A percentile compares a stretch with the other conserved stretches of the same genome.
These are phyloP conservation scores for Alternaria infectoria DNA, from an alignment of 2,329 filamentous ascomycete species.

Conservation along the genomic window DNA sequence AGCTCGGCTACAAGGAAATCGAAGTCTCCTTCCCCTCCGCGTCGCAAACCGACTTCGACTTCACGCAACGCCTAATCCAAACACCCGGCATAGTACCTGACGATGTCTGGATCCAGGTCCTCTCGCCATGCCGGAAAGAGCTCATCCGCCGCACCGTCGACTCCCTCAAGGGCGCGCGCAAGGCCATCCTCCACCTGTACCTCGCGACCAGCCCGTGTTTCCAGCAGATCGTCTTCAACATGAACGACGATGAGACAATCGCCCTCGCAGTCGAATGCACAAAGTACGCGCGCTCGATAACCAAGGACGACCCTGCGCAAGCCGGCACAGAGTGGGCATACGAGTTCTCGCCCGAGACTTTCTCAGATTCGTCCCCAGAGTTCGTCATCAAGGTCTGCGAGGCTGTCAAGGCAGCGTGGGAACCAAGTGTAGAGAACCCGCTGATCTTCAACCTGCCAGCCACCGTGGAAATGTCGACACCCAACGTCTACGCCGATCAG, in stretches of 20 bases:
- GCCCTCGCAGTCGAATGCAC: conserved; percentile 85
- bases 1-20: conserved; percentile 96
- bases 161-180: conserved; percentile 85
- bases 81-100: conserved; percentile 83
- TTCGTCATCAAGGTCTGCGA: conserved; percentile 85
- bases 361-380: conserved; percentile 87
- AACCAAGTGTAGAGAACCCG: conserved; percentile 74
- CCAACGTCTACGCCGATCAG: conserved; percentile 94
- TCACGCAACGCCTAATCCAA: conserved; percentile 84
- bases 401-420: conserved; percentile 94
- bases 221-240: conserved; percentile 86
- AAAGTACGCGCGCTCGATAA: conserved; percentile 85
- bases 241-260: conserved; percentile 80
- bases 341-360: conserved; percentile 85
- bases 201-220: conserved; percentile 97
- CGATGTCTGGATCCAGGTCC: conserved; percentile 89
- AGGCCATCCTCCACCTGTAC: conserved; percentile 94
- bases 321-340: conserved; percentile 73
- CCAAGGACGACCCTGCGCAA: conserved; percentile 72
- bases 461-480: conserved; percentile 92
- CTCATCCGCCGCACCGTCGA: conserved; percentile 90
- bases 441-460: conserved; percentile 98
- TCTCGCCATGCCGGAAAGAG: conserved; percentile 89
- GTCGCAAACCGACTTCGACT: conserved; percentile 95
- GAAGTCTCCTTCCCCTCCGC: conserved; percentile 95